A percentile compares a stretch with the other conserved stretches of the same genome.
These are phyloP conservation scores for Eimeria praecox DNA, from an alignment of 169 alveolate genomes.

Conservation along the genomic window DNA sequence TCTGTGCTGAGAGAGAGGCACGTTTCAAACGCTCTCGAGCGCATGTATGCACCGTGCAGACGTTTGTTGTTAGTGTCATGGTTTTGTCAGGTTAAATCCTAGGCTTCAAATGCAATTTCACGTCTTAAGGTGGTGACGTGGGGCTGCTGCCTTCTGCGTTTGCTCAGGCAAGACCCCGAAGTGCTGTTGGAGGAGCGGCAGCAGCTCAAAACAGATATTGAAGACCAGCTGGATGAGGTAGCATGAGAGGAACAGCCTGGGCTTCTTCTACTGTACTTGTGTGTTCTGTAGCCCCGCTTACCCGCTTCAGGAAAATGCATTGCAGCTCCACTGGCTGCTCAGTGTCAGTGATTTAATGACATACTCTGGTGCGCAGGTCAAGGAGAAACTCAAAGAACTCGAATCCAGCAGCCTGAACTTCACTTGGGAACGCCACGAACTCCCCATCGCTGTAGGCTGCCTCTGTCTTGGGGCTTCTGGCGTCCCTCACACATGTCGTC, in stretches of 20 bases:
- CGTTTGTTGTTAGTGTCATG: not conserved
- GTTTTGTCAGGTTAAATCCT: not conserved
- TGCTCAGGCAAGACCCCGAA: slow-evolving; percentile 76
- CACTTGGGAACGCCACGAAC: slow-evolving; percentile 77
- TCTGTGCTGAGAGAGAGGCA: too few species aligned
- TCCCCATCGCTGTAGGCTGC: slow-evolving; percentile 60
- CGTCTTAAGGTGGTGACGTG: not conserved
- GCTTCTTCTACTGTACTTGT: not conserved
- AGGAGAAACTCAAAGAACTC: slow-evolving; percentile 66
- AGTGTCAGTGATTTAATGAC: not conserved
- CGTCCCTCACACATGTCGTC: not conserved
- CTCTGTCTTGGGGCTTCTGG: not conserved
- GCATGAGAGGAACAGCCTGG: not conserved
- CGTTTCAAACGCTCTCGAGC: too few species aligned
- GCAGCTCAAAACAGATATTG: slow-evolving; percentile 72
- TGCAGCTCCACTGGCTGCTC: not conserved
- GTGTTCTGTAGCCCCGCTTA: not conserved
- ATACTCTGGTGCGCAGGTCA: slow-evolving; percentile 24
- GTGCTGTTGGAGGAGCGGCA: slow-evolving; percentile 81
- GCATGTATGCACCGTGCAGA: not conserved
- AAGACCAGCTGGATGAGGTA: slow-evolving; percentile 79
- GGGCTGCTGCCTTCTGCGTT: not conserved
- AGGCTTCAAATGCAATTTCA: not conserved
- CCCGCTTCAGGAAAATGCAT: not conserved
- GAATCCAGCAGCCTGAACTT: slow-evolving; percentile 68